Conservation (phyloP, 805 yeast species). For the Candida silvicultrix region DNA sequence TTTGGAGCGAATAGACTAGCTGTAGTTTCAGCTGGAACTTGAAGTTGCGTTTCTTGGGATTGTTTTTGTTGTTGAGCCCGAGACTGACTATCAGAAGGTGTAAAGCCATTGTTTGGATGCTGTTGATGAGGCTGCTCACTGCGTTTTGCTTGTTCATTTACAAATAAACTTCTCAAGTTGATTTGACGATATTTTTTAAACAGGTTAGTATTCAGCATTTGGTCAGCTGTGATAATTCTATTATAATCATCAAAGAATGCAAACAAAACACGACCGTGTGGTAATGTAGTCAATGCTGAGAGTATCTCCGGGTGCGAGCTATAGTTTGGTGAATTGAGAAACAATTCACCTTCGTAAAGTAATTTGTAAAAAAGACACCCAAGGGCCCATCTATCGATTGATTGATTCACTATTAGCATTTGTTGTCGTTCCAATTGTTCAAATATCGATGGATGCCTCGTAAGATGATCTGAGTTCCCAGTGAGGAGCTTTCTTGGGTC, state of each 20-base stretch:
- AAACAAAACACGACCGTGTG: not conserved
- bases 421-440: not conserved
- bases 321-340: not conserved
- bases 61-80: not conserved
- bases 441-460: constrained; percentile 5
- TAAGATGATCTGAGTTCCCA: not conserved
- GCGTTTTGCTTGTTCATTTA: not conserved
- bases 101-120: too few species aligned
- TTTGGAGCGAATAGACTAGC: too few species aligned
- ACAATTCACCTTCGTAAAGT: not conserved
- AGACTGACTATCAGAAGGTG: too few species aligned
- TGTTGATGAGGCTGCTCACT: not conserved
- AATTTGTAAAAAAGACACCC: constrained; percentile 7
- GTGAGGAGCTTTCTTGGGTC: not conserved
- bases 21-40: too few species aligned
- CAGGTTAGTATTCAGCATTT: not conserved
- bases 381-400: constrained; percentile 7
- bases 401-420: not conserved
- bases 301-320: not conserved
- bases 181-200: not conserved
- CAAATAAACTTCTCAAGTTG: not conserved
- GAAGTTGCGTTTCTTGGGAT: too few species aligned
- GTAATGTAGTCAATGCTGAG: not conserved
- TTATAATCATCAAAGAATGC: not conserved
- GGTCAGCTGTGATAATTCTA: not conserved